Conservation (phyloP, 1,284 basidiomycete genomes). For the Microbotryum silenes-acaulis region DNA sequence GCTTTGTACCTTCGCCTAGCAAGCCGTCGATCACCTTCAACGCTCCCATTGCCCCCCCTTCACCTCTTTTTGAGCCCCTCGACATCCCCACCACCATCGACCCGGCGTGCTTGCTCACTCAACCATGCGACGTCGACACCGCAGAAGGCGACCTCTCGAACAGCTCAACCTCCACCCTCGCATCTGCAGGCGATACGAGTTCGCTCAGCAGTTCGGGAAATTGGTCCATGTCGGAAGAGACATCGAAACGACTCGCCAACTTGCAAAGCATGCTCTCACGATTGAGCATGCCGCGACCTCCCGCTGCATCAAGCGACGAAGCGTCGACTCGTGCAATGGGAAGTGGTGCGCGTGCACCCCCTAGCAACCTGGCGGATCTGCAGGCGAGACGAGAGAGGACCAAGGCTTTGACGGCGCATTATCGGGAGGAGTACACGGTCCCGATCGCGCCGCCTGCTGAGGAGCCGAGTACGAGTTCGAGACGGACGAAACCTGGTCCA, state of each 20-base stretch:
- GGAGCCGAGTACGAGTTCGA: neutral
- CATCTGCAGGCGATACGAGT: neutral
- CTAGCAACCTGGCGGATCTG: too few relatives aligned
- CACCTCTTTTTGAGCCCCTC: neutral
- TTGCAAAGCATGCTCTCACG: conserved; percentile 32
- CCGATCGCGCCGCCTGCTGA: conserved; percentile 7
- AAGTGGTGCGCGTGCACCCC: too few relatives aligned
- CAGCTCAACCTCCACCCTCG: conserved; percentile 3
- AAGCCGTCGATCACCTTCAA: neutral
- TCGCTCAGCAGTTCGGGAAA: neutral
- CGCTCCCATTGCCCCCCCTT: neutral
- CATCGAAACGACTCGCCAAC: conserved; percentile 30
- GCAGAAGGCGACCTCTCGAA: conserved; percentile 1
- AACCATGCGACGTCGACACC: neutral
- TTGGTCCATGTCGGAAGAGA: conserved; percentile 23
- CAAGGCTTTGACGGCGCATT: neutral
- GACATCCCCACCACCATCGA: neutral
- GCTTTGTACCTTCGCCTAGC: too few relatives aligned
- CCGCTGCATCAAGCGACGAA: too few relatives aligned
- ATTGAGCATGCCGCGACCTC: conserved; percentile 18
- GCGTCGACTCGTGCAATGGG: neutral
- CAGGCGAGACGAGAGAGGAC: too few relatives aligned
- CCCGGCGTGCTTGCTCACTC: conserved; percentile 1
- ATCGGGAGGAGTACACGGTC: conserved; percentile 1
- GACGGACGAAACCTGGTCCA: neutral